Conservation (phyloP, 352 stramenopile species). For the Phytopythium vexans region DNA sequence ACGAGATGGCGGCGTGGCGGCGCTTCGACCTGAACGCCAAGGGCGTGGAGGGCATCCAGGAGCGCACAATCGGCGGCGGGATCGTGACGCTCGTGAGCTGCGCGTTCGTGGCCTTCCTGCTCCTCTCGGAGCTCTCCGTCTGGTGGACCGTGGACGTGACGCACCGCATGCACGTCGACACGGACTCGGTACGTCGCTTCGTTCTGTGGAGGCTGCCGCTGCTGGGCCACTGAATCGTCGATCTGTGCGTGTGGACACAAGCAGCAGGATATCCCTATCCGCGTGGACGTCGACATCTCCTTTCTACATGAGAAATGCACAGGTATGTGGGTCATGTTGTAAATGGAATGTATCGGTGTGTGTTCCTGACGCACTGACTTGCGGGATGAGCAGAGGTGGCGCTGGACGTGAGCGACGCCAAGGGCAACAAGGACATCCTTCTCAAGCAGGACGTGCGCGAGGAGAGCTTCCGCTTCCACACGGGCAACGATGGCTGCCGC, state of each 20-base stretch:
- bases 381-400: constrained; percentile 53
- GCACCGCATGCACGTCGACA: constrained; percentile 89
- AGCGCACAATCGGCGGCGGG: constrained; percentile 80
- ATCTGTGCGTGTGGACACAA: constrained; percentile 10
- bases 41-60: constrained; percentile 88
- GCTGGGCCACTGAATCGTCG: background rate
- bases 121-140: constrained; percentile 82
- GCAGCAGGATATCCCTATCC: constrained; percentile 83
- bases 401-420: constrained; percentile 83
- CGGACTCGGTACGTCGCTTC: constrained; percentile 46
- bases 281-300: constrained; percentile 74
- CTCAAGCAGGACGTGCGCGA: constrained; percentile 63
- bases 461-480: constrained; percentile 25
- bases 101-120: constrained; percentile 61
- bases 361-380: background rate
- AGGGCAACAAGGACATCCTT: constrained; percentile 83
- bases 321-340: constrained; percentile 24
- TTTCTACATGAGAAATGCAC: constrained; percentile 80
- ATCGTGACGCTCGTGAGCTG: constrained; percentile 83
- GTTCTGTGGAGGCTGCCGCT: background rate
- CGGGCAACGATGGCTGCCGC: constrained; percentile 67
- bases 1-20: constrained; percentile 58
- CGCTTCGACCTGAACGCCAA: constrained; percentile 88
- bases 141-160: constrained; percentile 84
- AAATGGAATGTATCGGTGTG: background rate